These are phyloP conservation scores for Plectranthus barbatus DNA, from an alignment of 257 asterid species.

Conservation along the genomic window DNA sequence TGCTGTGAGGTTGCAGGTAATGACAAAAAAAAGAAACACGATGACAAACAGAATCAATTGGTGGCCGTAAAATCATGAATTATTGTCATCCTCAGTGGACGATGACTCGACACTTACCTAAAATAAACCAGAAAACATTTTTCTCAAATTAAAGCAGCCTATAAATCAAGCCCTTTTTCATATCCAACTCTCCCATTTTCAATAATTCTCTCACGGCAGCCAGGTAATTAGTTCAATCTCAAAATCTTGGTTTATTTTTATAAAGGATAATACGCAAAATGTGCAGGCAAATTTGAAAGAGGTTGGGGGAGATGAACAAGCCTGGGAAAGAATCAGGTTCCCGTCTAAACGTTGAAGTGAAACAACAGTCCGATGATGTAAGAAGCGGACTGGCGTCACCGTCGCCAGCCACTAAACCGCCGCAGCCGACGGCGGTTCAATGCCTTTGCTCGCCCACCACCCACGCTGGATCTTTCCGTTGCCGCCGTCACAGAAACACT, in stretches of 20 bases:
- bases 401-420: not conserved
- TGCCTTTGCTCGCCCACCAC: conserved; percentile 31
- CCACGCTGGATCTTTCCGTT: conserved; percentile 23
- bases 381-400: not conserved
- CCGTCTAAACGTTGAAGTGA: not conserved
- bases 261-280: not conserved
- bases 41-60: not conserved
- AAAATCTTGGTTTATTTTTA: not conserved
- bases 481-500: conserved; percentile 22
- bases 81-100: conserved; percentile 4
- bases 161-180: not conserved
- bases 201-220: not conserved
- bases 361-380: not conserved
- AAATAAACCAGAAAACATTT: not conserved
- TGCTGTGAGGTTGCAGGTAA: not conserved
- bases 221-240: not conserved
- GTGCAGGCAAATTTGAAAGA: not conserved
- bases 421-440: not conserved
- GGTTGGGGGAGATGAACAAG: conserved; percentile 12
- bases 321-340: not conserved
- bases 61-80: conserved; percentile 8
- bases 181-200: not conserved
- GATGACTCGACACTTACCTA: conserved; percentile 11
- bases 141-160: not conserved
- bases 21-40: not conserved